Evolutionary conservation across 1,139 yeast species (phyloP), one percentile per base, ranked within the genome.

Genomic region (Arxiozyma bovina): DNA sequence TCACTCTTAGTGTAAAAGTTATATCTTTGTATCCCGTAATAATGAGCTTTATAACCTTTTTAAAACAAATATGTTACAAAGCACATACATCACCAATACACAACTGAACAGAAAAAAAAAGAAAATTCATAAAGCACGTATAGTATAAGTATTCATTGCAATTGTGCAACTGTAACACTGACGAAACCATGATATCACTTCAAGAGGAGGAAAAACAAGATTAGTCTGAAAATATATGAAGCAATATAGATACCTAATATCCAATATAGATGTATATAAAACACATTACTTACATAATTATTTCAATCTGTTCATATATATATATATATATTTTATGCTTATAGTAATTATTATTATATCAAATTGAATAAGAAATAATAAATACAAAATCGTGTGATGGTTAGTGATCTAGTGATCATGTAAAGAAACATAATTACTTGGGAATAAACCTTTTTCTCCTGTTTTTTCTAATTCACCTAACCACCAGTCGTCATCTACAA

Each of bases 401-500:
- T 34, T 15, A 34, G n/a, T 34, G 17, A 12, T 8, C 49, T 57
- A 68, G 48, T 73, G 23, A 9, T 40, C 61, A 52, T 71, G 67
- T 55, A 82, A 66, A 22, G 75, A 68, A 51, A 93, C 98, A 67
- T 87, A 90, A 72, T 87, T 89, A 47, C 95, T 83, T 50, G 99
- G 99, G 83, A 93, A 90, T 55, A 93, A 76, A 55, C 95, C 95
- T 60, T 80, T 77, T 61, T 82, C 86, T 47, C 96, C 96, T 45
- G 82, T 72, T 23, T 52, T 57, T 58, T 67, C 73, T 56, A 81
- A 73, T 62, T 83, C 83, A 50, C 99, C 99, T 56, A 85, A 77
- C 98, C 98, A 93, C 99, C 99, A 93, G 66, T 89, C 96, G 52
- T 88, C 96, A 63, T 90, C 96, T 18, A 87, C 87, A 70, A 88